These are phyloP conservation scores for Acacia acuminata DNA, from an alignment of 306 rosid species.

Conservation along the genomic window DNA sequence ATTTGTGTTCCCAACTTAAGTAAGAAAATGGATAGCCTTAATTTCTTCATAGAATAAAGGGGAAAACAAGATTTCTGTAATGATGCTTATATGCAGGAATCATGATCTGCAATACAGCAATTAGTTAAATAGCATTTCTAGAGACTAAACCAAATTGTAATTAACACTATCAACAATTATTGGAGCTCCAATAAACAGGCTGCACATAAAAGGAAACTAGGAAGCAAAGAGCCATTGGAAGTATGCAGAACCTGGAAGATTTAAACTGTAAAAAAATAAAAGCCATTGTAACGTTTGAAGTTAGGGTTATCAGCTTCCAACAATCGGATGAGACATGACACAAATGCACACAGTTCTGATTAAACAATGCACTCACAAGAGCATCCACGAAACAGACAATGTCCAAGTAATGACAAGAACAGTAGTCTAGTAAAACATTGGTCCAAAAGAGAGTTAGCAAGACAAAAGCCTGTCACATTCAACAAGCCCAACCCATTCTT, in stretches of 20 bases:
- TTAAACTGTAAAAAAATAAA: background rate
- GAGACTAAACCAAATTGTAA: background rate
- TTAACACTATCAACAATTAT: background rate
- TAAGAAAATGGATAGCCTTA: conserved; percentile 7
- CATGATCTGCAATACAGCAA: conserved; percentile 10
- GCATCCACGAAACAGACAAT: background rate
- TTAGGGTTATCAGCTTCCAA: background rate
- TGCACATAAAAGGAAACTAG: background rate
- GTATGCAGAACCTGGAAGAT: background rate
- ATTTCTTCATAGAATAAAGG: conserved; percentile 2
- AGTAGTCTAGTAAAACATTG: background rate
- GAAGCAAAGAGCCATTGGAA: background rate
- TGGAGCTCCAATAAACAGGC: background rate
- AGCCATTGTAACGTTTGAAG: conserved; percentile 5
- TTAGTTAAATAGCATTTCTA: background rate
- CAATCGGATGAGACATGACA: background rate
- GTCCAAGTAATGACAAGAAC: background rate
- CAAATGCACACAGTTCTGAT: background rate
- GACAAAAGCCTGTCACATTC: background rate
- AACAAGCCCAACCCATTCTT: background rate
- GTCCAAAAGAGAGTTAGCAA: background rate
- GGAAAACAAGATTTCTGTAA: background rate
- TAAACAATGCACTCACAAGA: background rate
- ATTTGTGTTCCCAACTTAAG: background rate
- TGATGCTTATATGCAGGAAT: conserved; percentile 11